phyloP scores from a whole-genome alignment of 2,329 filamentous ascomycete species.

The Elsinoe batatas region DNA sequence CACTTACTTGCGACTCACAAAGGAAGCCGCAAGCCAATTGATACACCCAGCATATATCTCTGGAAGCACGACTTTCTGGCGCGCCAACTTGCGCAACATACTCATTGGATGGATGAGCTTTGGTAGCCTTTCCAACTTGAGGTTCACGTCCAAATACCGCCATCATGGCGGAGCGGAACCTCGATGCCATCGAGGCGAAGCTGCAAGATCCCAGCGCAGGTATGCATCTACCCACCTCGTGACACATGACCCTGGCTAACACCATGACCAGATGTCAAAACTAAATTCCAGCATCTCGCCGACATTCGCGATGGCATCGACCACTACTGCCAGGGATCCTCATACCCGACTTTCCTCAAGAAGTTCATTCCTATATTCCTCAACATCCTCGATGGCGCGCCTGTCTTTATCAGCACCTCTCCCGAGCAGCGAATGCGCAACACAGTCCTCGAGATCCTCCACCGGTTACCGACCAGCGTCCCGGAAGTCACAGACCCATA shows the following conservation, averaged over 20 bases:
- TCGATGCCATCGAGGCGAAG: slow-evolving; percentile 39
- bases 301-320: slow-evolving; percentile 89
- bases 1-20: not conserved
- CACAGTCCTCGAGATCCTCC: slow-evolving; percentile 86
- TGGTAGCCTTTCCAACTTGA: not conserved
- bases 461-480: slow-evolving; percentile 68
- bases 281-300: slow-evolving; percentile 71
- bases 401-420: slow-evolving; percentile 84
- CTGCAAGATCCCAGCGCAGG: slow-evolving; percentile 32
- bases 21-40: not conserved
- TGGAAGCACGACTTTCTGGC: not conserved
- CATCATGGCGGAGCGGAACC: slow-evolving; percentile 32
- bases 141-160: slow-evolving; percentile 2
- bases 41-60: not conserved
- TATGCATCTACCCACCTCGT: not conserved
- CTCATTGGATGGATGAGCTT: not conserved
- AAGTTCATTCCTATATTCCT: slow-evolving; percentile 86
- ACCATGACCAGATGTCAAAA: slow-evolving; percentile 57
- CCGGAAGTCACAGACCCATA: slow-evolving; percentile 78
- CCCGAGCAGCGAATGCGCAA: slow-evolving; percentile 90
- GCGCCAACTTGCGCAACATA: not conserved
- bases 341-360: slow-evolving; percentile 72
- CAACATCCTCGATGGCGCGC: slow-evolving; percentile 71
- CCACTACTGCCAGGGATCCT: slow-evolving; percentile 66
- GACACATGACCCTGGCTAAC: slow-evolving; percentile 7